A percentile compares a stretch with the other conserved stretches of the same genome.
Conservation (phyloP, 768 basidiomycete genomes). For the Brasilioporus rufonigricans region DNA sequence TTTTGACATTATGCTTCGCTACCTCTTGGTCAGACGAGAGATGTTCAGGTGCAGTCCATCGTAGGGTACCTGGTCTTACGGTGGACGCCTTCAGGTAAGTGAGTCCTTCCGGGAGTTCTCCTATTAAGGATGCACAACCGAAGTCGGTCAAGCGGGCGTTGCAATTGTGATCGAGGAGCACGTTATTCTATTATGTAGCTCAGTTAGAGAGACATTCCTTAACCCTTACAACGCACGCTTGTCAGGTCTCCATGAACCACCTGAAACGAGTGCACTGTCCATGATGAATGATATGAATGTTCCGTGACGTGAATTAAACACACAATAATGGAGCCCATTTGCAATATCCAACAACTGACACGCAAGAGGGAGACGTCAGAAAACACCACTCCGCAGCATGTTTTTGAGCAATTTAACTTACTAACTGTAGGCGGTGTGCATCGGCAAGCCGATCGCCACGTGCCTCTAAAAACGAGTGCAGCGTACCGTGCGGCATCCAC, state of each 20-base stretch:
- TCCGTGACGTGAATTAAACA: neutral
- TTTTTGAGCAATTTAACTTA: neutral
- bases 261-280: conserved; percentile 10
- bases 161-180: neutral
- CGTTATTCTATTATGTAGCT: neutral
- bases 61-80: conserved; percentile 34
- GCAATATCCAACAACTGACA: no score
- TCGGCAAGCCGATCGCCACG: neutral
- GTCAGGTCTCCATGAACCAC: conserved; percentile 17
- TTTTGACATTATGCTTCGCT: neutral
- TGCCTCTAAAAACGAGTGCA: neutral
- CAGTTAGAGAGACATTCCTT: neutral
- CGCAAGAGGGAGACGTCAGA: no score
- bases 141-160: neutral
- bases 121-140: neutral
- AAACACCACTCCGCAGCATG: no score
- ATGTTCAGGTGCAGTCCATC: conserved; percentile 42
- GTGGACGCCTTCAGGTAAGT: conserved; percentile 17
- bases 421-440: conserved; percentile 7
- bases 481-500: conserved; percentile 6
- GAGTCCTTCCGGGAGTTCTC: neutral
- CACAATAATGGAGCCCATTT: neutral
- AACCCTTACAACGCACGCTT: neutral
- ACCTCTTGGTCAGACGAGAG: conserved; percentile 17
- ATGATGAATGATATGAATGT: neutral